Evolutionary conservation across 2,329 filamentous ascomycete genomes (phyloP), one percentile per base, ranked within the genome.

Genomic region (Salinomyces thailandicus): DNA sequence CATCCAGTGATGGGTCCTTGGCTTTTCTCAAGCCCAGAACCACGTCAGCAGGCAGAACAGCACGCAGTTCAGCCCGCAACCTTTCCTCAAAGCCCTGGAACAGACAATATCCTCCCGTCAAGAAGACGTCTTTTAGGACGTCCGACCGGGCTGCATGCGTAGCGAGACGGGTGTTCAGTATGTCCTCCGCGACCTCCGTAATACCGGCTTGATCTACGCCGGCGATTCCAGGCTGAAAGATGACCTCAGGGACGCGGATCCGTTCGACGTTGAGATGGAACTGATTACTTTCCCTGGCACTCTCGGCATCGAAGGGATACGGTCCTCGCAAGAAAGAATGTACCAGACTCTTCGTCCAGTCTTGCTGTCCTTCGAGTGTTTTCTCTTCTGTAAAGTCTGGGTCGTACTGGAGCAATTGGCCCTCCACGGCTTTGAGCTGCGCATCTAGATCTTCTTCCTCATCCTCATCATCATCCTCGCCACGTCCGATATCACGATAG

Each of bases 201-300:
- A 98, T 75, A 18, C 91, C 91, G 1, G 89, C 85, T 63, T 98
- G 91, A 59, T 98, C 91, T 60, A 95, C 87, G 78, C 91, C 91
- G 58, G 96, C 75, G 54, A 96, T 89, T 52, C 81, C 89, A 62
- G 91, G 91, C 75, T 95, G 85, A 85, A 98, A 98, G 58, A 98
- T 82, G 69, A 91, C 89, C 74, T 98, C 91, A 53, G 91, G 91
- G 64, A 89, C 87, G 71, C 91, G 89, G 85, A 98, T 96, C 61
- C 91, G 85, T 77, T 98, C 91, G 75, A 98, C 85, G 59, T 98
- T 98, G 45, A 98, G 76, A 60, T 98, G 91, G 35, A 98, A 67
- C 62, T 96, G 89, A 59, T 86, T 79, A 13, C 77, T 76, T 63
- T 98, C 75, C 13, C 79, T 76, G 50, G 91, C 82, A 39, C 78